Percentiles rank a stretch among this genome's conserved stretches.
Conservation (phyloP, 371 early-diverging fungal species). For the Apophysomyces sp. region DNA sequence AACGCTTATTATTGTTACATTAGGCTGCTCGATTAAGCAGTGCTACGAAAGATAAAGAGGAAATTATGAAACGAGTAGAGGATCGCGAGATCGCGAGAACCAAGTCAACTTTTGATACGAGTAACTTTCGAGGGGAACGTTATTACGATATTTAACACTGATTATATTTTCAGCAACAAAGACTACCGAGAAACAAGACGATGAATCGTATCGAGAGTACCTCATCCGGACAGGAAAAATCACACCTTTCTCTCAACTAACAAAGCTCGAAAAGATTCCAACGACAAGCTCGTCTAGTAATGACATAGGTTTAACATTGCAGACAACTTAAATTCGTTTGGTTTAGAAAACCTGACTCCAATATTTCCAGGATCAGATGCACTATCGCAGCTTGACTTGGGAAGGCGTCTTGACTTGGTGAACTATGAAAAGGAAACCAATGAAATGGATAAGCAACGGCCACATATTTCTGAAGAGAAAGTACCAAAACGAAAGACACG, state of each 20-base stretch:
- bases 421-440: slow-evolving; percentile 7
- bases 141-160: neutral
- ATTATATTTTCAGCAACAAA: neutral
- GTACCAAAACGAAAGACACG: slow-evolving; percentile 25
- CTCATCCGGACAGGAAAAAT: slow-evolving; percentile 78
- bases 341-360: neutral
- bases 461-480: slow-evolving; percentile 13
- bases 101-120: slow-evolving; percentile 1
- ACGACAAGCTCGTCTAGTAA: neutral
- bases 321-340: neutral
- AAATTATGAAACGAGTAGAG: slow-evolving; percentile 45
- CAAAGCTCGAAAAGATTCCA: slow-evolving; percentile 8
- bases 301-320: neutral
- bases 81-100: slow-evolving; percentile 22
- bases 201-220: slow-evolving; percentile 63
- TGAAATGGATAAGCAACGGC: neutral
- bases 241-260: slow-evolving; percentile 66
- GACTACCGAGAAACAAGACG: slow-evolving; percentile 18
- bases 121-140: neutral
- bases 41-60: slow-evolving; percentile 44
- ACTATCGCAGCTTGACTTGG: slow-evolving; percentile 23
- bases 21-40: slow-evolving; percentile 35
- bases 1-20: neutral
- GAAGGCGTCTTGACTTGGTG: neutral
- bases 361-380: slow-evolving; percentile 15